phyloP scores from a whole-genome alignment of 257 asterid species.

The Schizonepeta tenuifolia region DNA sequence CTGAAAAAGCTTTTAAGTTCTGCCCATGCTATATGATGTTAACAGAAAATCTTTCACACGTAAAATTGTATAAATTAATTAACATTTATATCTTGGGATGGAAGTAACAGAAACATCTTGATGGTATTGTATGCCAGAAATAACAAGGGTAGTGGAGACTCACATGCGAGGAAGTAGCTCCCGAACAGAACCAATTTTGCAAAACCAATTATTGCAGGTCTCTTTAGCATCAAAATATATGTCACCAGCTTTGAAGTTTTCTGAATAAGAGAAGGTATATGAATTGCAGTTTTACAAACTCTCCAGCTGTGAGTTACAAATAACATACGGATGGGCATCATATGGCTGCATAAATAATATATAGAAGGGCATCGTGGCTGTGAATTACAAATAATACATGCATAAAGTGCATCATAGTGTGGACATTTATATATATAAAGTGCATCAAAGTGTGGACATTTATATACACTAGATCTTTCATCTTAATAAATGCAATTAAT shows the following conservation, averaged over 20 bases:
- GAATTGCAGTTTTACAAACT: slow-evolving; percentile 24
- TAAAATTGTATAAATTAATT: background rate
- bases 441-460: background rate
- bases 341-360: slow-evolving; percentile 19
- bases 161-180: slow-evolving; percentile 95
- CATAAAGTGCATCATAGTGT: background rate
- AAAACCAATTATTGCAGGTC: slow-evolving; percentile 91
- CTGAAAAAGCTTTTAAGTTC: background rate
- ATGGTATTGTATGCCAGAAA: slow-evolving; percentile 18
- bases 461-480: background rate
- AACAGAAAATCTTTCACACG: slow-evolving; percentile 14
- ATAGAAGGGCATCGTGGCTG: slow-evolving; percentile 18
- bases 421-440: slow-evolving; percentile 16
- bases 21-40: slow-evolving; percentile 24
- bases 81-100: slow-evolving; percentile 11
- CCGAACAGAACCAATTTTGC: slow-evolving; percentile 71
- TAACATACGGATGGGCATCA: slow-evolving; percentile 18
- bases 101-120: slow-evolving; percentile 32
- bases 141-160: slow-evolving; percentile 40
- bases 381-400: slow-evolving; percentile 25
- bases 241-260: slow-evolving; percentile 54
- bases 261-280: slow-evolving; percentile 42
- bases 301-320: slow-evolving; percentile 28
- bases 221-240: slow-evolving; percentile 81
- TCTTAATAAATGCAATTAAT: slow-evolving; percentile 11